phyloP scores from a whole-genome alignment of 2,329 filamentous ascomycete genomes.

The Neocucurbitaria cava region DNA sequence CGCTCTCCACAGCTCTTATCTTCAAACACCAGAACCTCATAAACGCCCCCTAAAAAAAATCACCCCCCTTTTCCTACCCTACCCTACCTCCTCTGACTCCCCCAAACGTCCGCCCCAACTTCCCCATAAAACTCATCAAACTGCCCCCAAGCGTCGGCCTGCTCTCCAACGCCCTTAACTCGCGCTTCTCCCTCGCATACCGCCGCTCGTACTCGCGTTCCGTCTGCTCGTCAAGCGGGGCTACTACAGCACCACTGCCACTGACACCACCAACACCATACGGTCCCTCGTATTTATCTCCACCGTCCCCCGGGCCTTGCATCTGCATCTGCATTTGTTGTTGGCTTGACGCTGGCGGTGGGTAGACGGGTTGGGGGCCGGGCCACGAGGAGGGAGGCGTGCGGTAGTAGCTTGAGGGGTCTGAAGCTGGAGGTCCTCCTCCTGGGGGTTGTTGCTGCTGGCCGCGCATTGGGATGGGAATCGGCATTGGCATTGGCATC shows the following conservation, averaged over 20 bases:
- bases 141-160: conserved; percentile 39
- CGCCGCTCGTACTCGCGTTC: conserved; percentile 19
- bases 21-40: too few species aligned
- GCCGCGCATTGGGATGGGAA: too few species aligned
- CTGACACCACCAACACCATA: conserved; percentile 10
- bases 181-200: conserved; percentile 19
- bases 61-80: neutral
- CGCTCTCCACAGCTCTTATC: too few species aligned
- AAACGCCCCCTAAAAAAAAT: too few species aligned
- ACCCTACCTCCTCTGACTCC: conserved; percentile 13
- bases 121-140: conserved; percentile 23
- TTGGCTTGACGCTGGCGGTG: too few species aligned
- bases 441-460: too few species aligned
- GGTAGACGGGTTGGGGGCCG: conserved; percentile 6
- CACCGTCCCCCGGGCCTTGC: too few species aligned
- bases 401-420: conserved; percentile 3
- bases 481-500: conserved; percentile 6
- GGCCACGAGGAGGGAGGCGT: neutral
- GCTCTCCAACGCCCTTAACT: conserved; percentile 19
- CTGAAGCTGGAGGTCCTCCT: too few species aligned
- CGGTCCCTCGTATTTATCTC: too few species aligned
- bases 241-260: too few species aligned
- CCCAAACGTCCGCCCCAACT: conserved; percentile 14
- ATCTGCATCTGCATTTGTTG: conserved; percentile 9
- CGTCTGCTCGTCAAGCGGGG: conserved; percentile 21